Percentiles rank a stretch among this genome's conserved stretches.
phyloP scores from a whole-genome alignment of 805 yeast genomes.

The Spathaspora gorwiae region DNA sequence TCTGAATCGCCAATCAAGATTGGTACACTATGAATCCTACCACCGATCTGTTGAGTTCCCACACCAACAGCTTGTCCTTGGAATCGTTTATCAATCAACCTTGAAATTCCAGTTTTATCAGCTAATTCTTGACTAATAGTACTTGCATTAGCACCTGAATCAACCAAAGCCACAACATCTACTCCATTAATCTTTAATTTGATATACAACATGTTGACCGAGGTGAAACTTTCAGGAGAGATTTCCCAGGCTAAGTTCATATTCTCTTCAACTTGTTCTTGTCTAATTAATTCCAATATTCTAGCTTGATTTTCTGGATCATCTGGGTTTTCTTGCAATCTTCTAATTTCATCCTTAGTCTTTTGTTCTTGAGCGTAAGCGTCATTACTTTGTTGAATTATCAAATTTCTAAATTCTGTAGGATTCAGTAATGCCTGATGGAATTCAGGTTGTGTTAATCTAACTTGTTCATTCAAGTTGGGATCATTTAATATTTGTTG shows the following conservation, averaged over 20 bases:
- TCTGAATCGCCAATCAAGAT: constrained; percentile 61
- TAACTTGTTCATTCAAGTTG: constrained; percentile 29
- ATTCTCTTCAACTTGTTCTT: constrained; percentile 75
- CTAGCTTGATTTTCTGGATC: constrained; percentile 63
- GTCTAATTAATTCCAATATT: constrained; percentile 63
- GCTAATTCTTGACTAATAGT: constrained; percentile 78
- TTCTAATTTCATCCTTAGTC: constrained; percentile 39
- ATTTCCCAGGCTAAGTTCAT: constrained; percentile 75
- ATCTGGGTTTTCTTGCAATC: constrained; percentile 62
- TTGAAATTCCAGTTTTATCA: constrained; percentile 61
- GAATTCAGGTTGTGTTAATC: constrained; percentile 43
- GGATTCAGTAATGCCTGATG: constrained; percentile 45
- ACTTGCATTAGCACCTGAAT: constrained; percentile 92
- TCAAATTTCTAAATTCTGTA: constrained; percentile 38
- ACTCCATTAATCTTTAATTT: constrained; percentile 73
- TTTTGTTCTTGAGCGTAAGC: background rate
- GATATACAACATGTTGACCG: constrained; percentile 80
- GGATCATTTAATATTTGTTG: constrained; percentile 45
- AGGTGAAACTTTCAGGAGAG: constrained; percentile 84
- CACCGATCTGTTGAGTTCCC: constrained; percentile 73
- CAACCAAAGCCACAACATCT: constrained; percentile 88
- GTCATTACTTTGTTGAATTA: constrained; percentile 32
- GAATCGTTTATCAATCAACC: constrained; percentile 75
- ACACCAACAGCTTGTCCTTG: constrained; percentile 87
- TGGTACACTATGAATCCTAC: constrained; percentile 86